phyloP scores from a whole-genome alignment of 768 basidiomycete species.

The Lyophyllum shimeji region DNA sequence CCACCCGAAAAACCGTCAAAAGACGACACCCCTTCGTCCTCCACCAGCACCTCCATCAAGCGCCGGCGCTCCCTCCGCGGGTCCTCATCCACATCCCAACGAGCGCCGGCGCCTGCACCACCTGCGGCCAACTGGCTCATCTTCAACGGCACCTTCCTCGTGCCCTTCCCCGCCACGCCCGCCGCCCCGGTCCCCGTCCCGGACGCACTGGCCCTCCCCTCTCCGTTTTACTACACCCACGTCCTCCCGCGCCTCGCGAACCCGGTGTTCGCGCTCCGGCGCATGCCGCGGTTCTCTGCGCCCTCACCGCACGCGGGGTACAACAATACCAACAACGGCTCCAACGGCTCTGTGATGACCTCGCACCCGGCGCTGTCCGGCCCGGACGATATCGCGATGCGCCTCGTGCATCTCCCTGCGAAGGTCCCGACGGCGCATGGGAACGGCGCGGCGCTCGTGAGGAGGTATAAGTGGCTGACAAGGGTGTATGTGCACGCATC shows the following conservation, averaged over 20 bases:
- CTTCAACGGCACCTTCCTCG: conserved; percentile 64
- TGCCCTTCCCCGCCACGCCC: conserved; percentile 52
- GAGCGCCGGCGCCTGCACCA: conserved; percentile 1
- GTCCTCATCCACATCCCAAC: too few species aligned
- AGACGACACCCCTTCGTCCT: not conserved
- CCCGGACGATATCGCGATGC: conserved; percentile 30
- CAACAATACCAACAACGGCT: not conserved
- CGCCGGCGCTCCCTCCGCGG: conserved; percentile 2
- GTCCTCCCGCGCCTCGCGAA: conserved; percentile 45
- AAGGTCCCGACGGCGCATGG: conserved; percentile 60
- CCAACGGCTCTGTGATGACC: too few species aligned
- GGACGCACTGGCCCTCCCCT: conserved; percentile 63
- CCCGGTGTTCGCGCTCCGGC: conserved; percentile 33
- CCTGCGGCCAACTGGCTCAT: conserved; percentile 60
- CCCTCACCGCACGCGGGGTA: conserved; percentile 33
- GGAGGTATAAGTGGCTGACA: conserved; percentile 68
- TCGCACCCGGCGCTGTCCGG: not conserved
- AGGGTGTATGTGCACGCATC: conserved; percentile 46
- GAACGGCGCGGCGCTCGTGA: conserved; percentile 56
- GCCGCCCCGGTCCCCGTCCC: conserved; percentile 53
- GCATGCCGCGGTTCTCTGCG: conserved; percentile 36
- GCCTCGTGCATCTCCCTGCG: conserved; percentile 43
- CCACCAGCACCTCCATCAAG: too few species aligned
- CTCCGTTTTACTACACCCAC: conserved; percentile 77
- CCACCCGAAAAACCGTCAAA: conserved; percentile 4